A percentile compares a stretch with the other conserved stretches of the same genome.
phyloP scores from a whole-genome alignment of 495 filamentous ascomycete genomes.

The Viridothelium virens region DNA sequence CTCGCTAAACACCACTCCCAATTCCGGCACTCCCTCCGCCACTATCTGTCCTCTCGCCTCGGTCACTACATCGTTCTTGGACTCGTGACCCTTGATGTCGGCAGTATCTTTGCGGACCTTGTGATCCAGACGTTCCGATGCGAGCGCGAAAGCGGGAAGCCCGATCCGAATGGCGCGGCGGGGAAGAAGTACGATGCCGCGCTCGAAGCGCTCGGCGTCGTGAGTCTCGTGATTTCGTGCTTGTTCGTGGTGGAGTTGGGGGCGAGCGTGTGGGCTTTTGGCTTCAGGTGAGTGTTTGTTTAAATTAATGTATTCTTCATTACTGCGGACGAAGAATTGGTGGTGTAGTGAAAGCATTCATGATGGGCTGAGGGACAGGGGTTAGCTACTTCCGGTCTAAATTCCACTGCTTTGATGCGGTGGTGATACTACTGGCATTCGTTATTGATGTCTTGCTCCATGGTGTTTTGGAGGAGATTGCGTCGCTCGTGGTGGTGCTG shows the following conservation, averaged over 20 bases:
- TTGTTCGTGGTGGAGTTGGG: slow-evolving; percentile 55
- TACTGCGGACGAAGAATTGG: neutral
- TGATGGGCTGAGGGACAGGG: neutral
- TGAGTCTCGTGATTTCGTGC: slow-evolving; percentile 48
- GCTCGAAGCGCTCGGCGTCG: slow-evolving; percentile 37
- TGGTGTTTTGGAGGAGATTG: slow-evolving; percentile 53
- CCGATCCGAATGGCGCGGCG: slow-evolving; percentile 19
- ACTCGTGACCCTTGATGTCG: slow-evolving; percentile 50
- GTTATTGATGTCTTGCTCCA: slow-evolving; percentile 50
- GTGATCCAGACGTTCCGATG: slow-evolving; percentile 55
- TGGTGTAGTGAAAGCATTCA: neutral
- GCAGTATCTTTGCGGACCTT: slow-evolving; percentile 54
- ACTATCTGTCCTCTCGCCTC: slow-evolving; percentile 45
- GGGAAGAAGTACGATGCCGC: slow-evolving; percentile 32
- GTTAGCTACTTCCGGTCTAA: slow-evolving; percentile 52
- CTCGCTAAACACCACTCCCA: slow-evolving; percentile 2
- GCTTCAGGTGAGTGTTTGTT: slow-evolving; percentile 38
- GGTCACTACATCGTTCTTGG: slow-evolving; percentile 52
- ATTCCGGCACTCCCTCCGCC: slow-evolving; percentile 25
- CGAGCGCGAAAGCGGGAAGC: slow-evolving; percentile 31
- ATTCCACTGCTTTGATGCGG: slow-evolving; percentile 58
- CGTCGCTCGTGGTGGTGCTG: slow-evolving; percentile 53
- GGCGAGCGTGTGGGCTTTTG: slow-evolving; percentile 50
- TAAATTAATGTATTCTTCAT: slow-evolving; percentile 10
- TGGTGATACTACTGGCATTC: slow-evolving; percentile 54